Conservation (phyloP, 805 yeast genomes). For the Pichia manshurica region DNA sequence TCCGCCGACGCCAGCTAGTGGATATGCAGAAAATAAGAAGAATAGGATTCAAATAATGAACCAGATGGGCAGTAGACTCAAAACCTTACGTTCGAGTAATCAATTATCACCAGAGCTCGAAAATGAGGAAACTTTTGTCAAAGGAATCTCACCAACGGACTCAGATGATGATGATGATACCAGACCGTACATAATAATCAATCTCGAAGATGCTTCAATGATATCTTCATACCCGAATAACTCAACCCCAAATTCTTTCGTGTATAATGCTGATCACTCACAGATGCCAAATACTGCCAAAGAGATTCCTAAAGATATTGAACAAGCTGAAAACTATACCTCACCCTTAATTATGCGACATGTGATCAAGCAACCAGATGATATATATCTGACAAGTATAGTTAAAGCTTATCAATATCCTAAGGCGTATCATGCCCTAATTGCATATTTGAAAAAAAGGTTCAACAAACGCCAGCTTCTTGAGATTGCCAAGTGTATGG, state of each 20-base stretch:
- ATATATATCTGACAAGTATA: constrained; percentile 38
- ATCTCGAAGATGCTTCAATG: constrained; percentile 26
- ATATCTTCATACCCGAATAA: constrained; percentile 30
- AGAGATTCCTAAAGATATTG: constrained; percentile 36
- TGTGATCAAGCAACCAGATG: constrained; percentile 46
- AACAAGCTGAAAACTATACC: constrained; percentile 40
- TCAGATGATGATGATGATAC: constrained; percentile 21
- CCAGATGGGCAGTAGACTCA: background rate
- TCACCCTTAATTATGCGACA: constrained; percentile 55
- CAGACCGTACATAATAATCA: constrained; percentile 29
- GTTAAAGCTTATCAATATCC: constrained; percentile 56
- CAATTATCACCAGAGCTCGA: background rate
- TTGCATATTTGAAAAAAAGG: constrained; percentile 47
- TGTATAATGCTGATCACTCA: constrained; percentile 46
- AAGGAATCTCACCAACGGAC: background rate
- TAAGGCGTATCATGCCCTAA: constrained; percentile 54
- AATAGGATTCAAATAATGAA: background rate
- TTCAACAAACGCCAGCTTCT: constrained; percentile 37
- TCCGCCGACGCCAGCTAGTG: constrained; percentile 32
- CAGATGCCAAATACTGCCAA: constrained; percentile 47
- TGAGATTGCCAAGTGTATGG: constrained; percentile 51
- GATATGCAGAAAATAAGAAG: constrained; percentile 11
- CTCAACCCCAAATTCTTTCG: constrained; percentile 37
- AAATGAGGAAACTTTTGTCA: background rate
- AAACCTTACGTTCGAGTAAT: background rate